A percentile compares a stretch with the other conserved stretches of the same genome.
Evolutionary conservation across 1,139 yeast species (phyloP).

Genomic region (Candida albicans): DNA sequence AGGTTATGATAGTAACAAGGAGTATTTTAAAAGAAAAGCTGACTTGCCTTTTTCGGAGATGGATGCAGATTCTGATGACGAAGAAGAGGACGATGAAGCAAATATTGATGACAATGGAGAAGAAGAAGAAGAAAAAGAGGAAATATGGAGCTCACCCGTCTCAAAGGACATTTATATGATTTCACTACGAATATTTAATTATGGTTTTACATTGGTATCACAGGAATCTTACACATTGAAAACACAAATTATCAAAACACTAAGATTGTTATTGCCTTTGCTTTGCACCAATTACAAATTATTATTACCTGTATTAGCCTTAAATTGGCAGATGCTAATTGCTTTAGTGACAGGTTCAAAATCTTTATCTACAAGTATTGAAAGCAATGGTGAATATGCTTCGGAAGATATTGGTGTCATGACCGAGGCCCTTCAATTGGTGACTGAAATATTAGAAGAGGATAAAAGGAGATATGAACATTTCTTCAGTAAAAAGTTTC

Average conservation of each 20-base stretch:
- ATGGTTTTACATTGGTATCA: constrained; percentile 69
- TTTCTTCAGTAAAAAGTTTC: constrained; percentile 35
- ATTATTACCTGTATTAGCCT: constrained; percentile 66
- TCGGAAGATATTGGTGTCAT: constrained; percentile 16
- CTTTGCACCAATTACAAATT: constrained; percentile 60
- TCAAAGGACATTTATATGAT: constrained; percentile 59
- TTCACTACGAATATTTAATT: constrained; percentile 60
- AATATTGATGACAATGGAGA: constrained; percentile 26
- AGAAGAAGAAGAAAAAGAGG: constrained; percentile 21
- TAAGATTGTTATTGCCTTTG: constrained; percentile 54
- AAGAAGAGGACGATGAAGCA: constrained; percentile 39
- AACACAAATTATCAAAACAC: constrained; percentile 54
- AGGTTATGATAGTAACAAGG: constrained; percentile 31
- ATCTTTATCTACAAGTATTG: constrained; percentile 16
- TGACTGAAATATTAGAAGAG: constrained; percentile 27
- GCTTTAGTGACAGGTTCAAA: constrained; percentile 19
- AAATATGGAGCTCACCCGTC: constrained; percentile 62
- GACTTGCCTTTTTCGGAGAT: constrained; percentile 39
- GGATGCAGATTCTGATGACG: constrained; percentile 39
- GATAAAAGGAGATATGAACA: constrained; percentile 29
- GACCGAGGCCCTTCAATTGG: constrained; percentile 23
- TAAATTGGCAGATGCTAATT: constrained; percentile 59
- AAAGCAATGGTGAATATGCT: constrained; percentile 5
- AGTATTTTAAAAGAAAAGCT: constrained; percentile 34
- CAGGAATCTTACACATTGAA: constrained; percentile 63